A percentile compares a stretch with the other conserved stretches of the same genome.
These are phyloP conservation scores for Mycena rosella DNA, from an alignment of 768 basidiomycete species.

Conservation along the genomic window DNA sequence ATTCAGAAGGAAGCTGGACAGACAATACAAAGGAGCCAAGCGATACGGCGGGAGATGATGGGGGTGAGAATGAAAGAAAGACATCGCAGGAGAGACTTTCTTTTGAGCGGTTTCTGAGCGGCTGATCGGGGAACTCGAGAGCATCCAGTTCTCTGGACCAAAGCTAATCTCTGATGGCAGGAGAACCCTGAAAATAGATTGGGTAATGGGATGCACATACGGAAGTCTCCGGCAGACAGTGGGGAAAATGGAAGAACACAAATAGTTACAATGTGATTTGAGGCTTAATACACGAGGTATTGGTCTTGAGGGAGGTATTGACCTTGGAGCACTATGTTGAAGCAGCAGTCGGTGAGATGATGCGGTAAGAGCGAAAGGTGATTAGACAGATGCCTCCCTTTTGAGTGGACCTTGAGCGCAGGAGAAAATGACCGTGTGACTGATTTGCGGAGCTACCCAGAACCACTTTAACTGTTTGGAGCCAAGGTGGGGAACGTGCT, in stretches of 20 bases:
- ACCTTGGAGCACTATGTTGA: too few species aligned
- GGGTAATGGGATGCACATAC: slow-evolving; percentile 5
- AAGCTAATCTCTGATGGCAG: slow-evolving; percentile 1
- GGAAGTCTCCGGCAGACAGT: slow-evolving; percentile 4
- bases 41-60: not conserved
- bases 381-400: too few species aligned
- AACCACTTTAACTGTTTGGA: too few species aligned
- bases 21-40: slow-evolving; percentile 1
- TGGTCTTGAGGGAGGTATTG: too few species aligned
- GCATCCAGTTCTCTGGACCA: not conserved
- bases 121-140: slow-evolving; percentile 2
- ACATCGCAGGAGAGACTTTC: not conserved
- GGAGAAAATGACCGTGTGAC: too few species aligned
- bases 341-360: too few species aligned
- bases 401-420: too few species aligned
- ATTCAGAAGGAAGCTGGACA: not conserved
- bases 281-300: not conserved
- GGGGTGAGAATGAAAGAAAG: slow-evolving; percentile 4
- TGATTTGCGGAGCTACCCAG: too few species aligned
- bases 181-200: slow-evolving; percentile 6
- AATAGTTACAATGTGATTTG: slow-evolving; percentile 2
- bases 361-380: too few species aligned
- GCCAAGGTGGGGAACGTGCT: too few species aligned
- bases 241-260: slow-evolving; percentile 5
- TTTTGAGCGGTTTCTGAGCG: slow-evolving; percentile 12